Evolutionary conservation across 1,284 basidiomycete species (phyloP), one percentile per base, ranked within the genome.

Genomic region (Puccinia novopanici): DNA sequence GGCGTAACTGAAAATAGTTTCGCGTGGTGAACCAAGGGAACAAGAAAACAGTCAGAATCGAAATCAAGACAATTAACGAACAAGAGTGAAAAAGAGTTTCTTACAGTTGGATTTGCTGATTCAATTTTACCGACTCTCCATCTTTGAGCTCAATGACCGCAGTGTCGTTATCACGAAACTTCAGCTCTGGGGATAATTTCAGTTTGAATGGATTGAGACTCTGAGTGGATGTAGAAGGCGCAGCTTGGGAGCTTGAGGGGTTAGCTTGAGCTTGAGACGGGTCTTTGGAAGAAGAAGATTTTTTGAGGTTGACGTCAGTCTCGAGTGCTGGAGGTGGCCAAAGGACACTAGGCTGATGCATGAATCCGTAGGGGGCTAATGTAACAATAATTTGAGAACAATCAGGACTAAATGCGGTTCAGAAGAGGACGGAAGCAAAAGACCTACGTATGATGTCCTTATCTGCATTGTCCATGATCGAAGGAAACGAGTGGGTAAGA

Each of bases 401-500:
- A 57, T 57, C 5, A 59, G 22, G n/a, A 57, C 19, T 6, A 45
- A 61, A 54, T 24, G 30, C 30, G 2, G 91, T 73, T 10, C 42
- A 30, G 24, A 81, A 85, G 65, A 91, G 91, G 74, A n/a, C 67
- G 17, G n/a, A 82, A 84, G 68, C 85, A 80, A 87, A 86, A 15
- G 87, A 85, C 94, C 92, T 90, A 92, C 84, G 34, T 59, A 80
- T 77, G 48, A 81, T 82, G 72, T 82, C 93, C 80, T 92, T 95
- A 8, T 90, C 89, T 0, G 93, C 94, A 85, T 98, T 98, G 70
- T 89, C 87, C 84, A 93, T 89, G 65, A 97, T 89, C 81, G 93
- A 95, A 0, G 93, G 93, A 85, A 98, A 98, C 0, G 92, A 95
- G 85, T 99, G 96, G 0, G 94, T 95, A 71, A 98, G 86, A 86